Conservation (phyloP, 371 early-diverging fungal species). For the Lichtheimia hyalospora region DNA sequence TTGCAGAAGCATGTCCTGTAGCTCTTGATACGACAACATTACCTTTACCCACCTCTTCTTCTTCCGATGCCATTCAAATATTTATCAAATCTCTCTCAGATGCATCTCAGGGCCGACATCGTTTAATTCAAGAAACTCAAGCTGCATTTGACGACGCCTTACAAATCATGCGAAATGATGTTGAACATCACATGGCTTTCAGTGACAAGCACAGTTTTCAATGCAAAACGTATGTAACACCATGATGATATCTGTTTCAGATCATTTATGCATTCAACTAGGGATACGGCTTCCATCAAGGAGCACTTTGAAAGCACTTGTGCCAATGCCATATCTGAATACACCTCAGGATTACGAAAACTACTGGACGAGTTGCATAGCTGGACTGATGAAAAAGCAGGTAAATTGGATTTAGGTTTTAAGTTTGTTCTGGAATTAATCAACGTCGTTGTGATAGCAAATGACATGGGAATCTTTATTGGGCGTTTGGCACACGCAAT, state of each 20-base stretch:
- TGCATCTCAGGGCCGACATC: slow-evolving; percentile 26
- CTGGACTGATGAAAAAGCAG: slow-evolving; percentile 22
- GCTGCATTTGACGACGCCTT: slow-evolving; percentile 23
- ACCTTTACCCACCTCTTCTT: slow-evolving; percentile 25
- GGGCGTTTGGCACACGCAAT: slow-evolving; percentile 39
- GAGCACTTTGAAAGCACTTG: slow-evolving; percentile 30
- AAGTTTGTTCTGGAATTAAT: neutral
- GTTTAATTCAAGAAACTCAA: slow-evolving; percentile 17
- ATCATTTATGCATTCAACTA: slow-evolving; percentile 2
- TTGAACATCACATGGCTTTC: slow-evolving; percentile 14
- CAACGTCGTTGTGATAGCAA: slow-evolving; percentile 8
- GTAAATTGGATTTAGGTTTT: neutral
- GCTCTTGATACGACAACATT: slow-evolving; percentile 10
- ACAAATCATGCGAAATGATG: slow-evolving; percentile 17
- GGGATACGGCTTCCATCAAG: slow-evolving; percentile 28
- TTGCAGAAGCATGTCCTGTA: slow-evolving; percentile 18
- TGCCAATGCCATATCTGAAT: slow-evolving; percentile 15
- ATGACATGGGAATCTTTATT: slow-evolving; percentile 28
- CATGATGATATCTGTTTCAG: neutral
- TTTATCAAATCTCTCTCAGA: slow-evolving; percentile 28
- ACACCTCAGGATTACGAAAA: slow-evolving; percentile 13
- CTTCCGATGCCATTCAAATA: slow-evolving; percentile 20
- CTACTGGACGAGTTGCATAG: slow-evolving; percentile 11
- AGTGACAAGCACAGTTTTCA: slow-evolving; percentile 21
- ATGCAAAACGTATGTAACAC: slow-evolving; percentile 20